Percentiles rank a stretch among this genome's conserved stretches.
Evolutionary conservation across 2,329 filamentous ascomycete species (phyloP).

Genomic region (Lecanicillium sp.): DNA sequence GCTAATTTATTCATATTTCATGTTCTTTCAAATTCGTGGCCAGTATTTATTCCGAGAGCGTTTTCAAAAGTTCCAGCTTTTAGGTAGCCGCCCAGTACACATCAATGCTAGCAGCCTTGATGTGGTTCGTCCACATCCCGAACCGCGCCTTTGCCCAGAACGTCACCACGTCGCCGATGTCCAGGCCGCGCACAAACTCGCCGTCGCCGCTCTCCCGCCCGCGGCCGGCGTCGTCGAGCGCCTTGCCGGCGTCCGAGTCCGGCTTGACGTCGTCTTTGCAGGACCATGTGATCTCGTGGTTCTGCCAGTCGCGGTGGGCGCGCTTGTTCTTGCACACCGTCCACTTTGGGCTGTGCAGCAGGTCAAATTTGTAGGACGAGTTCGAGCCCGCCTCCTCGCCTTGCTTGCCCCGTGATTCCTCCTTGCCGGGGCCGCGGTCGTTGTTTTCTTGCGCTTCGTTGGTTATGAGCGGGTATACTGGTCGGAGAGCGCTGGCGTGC

Average conservation of each 20-base stretch:
- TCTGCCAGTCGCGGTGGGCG: conserved; percentile 27
- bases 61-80: neutral
- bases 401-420: neutral
- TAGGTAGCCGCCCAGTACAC: conserved; percentile 50
- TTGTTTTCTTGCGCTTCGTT: no score
- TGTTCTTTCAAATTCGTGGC: no score
- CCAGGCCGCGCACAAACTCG: conserved; percentile 48
- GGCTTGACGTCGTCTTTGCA: conserved; percentile 43
- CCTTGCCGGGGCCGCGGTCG: no score
- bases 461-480: no score
- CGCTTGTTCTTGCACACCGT: conserved; percentile 44
- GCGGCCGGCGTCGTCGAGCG: conserved; percentile 38
- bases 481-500: no score
- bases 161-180: conserved; percentile 55
- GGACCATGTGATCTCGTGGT: conserved; percentile 48
- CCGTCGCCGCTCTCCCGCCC: conserved; percentile 47
- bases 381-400: neutral
- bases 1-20: neutral
- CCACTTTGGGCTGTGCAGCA: conserved; percentile 30
- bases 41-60: neutral
- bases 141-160: conserved; percentile 57
- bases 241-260: conserved; percentile 33
- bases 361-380: conserved; percentile 31
- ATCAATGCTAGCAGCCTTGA: conserved; percentile 46
- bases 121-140: conserved; percentile 45